Conservation (phyloP, 2,329 filamentous ascomycete genomes). For the Cadophora luteo-olivacea region DNA sequence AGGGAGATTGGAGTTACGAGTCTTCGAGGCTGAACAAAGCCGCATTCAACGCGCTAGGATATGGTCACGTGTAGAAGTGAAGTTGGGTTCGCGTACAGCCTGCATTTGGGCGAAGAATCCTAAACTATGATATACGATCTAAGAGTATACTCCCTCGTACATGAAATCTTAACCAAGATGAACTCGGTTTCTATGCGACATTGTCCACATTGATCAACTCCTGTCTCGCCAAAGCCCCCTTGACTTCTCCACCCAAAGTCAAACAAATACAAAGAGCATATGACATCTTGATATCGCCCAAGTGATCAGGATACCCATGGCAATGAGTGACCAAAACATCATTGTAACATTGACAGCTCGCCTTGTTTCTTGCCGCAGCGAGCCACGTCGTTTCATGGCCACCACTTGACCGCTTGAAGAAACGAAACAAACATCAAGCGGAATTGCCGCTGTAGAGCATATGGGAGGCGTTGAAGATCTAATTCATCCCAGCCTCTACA, state of each 20-base stretch:
- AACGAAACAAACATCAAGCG: background rate
- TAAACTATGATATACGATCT: background rate
- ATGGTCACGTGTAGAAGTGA: background rate
- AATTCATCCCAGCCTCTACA: background rate
- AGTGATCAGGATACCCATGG: background rate
- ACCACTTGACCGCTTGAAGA: constrained; percentile 8
- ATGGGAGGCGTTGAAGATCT: background rate
- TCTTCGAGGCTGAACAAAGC: constrained; percentile 25
- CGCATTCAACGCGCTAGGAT: background rate
- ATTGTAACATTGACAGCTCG: background rate
- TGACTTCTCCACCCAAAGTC: constrained; percentile 3
- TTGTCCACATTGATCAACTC: background rate
- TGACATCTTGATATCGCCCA: background rate
- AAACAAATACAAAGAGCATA: constrained; percentile 9
- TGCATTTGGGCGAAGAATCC: background rate
- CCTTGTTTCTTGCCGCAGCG: background rate
- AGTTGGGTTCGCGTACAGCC: background rate
- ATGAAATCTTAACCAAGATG: no score
- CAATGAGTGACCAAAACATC: background rate
- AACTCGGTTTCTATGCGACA: background rate
- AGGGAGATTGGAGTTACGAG: constrained; percentile 17
- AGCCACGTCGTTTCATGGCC: constrained; percentile 11
- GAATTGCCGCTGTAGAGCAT: background rate
- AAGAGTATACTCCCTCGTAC: no score
- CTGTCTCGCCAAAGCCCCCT: constrained; percentile 5